Evolutionary conservation across 2,329 filamentous ascomycete species (phyloP).

Genomic region (Endocalyx cinctus): DNA sequence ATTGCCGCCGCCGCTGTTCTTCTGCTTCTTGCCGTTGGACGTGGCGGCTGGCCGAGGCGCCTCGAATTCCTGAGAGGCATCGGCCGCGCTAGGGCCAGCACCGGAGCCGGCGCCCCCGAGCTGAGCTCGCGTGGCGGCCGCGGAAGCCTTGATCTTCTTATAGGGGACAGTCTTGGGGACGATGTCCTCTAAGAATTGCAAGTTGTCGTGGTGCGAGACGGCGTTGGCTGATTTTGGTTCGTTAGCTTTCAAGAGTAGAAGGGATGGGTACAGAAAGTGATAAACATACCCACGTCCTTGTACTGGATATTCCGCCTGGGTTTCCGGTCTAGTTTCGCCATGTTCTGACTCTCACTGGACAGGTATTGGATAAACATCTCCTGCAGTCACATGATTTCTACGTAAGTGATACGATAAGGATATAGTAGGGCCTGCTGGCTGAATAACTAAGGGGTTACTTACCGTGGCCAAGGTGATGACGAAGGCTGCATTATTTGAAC

Average conservation of each 20-base stretch:
- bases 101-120: slow-evolving; percentile 36
- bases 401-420: slow-evolving; percentile 1
- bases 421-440: background rate
- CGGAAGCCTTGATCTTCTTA: slow-evolving; percentile 68
- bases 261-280: too few species aligned
- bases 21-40: slow-evolving; percentile 35
- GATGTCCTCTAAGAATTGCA: slow-evolving; percentile 90
- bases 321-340: slow-evolving; percentile 87
- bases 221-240: slow-evolving; percentile 68
- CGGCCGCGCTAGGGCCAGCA: slow-evolving; percentile 12
- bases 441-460: slow-evolving; percentile 21
- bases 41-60: too few species aligned
- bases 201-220: slow-evolving; percentile 81
- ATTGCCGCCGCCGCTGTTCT: slow-evolving; percentile 19
- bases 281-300: slow-evolving; percentile 71
- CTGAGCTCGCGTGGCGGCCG: slow-evolving; percentile 44
- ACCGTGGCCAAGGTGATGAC: slow-evolving; percentile 88
- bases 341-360: slow-evolving; percentile 76
- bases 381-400: too few species aligned
- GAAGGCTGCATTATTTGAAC: slow-evolving; percentile 91
- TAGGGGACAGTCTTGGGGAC: slow-evolving; percentile 82
- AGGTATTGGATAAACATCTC: slow-evolving; percentile 97
- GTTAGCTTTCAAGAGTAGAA: too few species aligned
- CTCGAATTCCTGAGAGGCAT: too few species aligned
- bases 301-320: slow-evolving; percentile 93